These are phyloP conservation scores for Avena sativa DNA, from an alignment of 176 grass and related monocot species.

Conservation along the genomic window DNA sequence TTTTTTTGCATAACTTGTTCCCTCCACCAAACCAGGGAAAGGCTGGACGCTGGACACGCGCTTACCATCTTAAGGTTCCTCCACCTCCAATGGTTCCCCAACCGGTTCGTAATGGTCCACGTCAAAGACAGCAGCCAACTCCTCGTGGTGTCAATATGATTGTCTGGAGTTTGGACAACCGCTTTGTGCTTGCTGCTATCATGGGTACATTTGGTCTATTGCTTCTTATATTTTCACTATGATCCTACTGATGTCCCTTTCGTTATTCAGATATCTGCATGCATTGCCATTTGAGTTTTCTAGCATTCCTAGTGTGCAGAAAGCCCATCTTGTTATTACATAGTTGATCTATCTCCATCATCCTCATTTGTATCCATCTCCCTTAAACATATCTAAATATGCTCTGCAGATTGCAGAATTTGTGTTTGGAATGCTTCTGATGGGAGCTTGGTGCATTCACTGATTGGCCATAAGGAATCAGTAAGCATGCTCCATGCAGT, in stretches of 20 bases:
- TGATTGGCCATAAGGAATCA: slow-evolving; percentile 97
- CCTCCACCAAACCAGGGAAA: slow-evolving; percentile 72
- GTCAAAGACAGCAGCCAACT: slow-evolving; percentile 94
- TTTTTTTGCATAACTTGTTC: slow-evolving; percentile 27
- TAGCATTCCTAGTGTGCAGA: slow-evolving; percentile 1
- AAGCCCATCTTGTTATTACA: slow-evolving; percentile 8
- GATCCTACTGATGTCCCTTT: slow-evolving; percentile 16
- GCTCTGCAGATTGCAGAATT: slow-evolving; percentile 92
- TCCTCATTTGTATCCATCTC: slow-evolving; percentile 19
- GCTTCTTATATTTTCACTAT: slow-evolving; percentile 32
- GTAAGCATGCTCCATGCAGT: slow-evolving; percentile 55
- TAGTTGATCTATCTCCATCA: slow-evolving; percentile 15
- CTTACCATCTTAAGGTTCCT: slow-evolving; percentile 99
- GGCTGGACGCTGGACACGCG: slow-evolving; percentile 95
- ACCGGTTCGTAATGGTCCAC: slow-evolving; percentile 86
- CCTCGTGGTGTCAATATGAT: slow-evolving; percentile 99
- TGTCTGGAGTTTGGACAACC: slow-evolving; percentile 99
- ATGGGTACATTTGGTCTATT: slow-evolving; percentile 71
- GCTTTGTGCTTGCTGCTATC: slow-evolving; percentile 99
- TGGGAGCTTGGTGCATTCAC: slow-evolving; percentile 97
- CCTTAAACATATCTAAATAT: slow-evolving; percentile 34
- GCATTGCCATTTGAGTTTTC: slow-evolving; percentile 28
- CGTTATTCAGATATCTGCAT: slow-evolving; percentile 29
- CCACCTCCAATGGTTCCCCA: slow-evolving; percentile 96
- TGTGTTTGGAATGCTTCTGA: slow-evolving; percentile 99